phyloP scores from a whole-genome alignment of 2,329 filamentous ascomycete species.

The Myriosclerotinia scirpicola region DNA sequence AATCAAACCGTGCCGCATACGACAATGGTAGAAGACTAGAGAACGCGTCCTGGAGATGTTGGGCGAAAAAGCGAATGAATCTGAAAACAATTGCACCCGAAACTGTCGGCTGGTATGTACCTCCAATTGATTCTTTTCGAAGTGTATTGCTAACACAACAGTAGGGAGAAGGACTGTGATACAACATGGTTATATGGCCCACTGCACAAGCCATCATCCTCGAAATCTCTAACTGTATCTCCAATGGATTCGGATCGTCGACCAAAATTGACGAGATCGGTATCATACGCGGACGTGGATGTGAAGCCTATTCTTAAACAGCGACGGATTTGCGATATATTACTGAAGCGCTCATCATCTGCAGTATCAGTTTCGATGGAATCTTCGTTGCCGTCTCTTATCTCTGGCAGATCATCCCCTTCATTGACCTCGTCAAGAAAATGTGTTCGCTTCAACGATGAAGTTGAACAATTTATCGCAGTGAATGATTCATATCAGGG shows the following conservation, averaged over 20 bases:
- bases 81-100: slow-evolving; percentile 87
- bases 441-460: slow-evolving; percentile 22
- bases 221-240: not conserved
- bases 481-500: not conserved
- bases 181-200: slow-evolving; percentile 98
- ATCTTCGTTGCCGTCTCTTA: slow-evolving; percentile 12
- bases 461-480: slow-evolving; percentile 23
- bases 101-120: slow-evolving; percentile 82
- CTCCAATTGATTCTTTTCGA: not conserved
- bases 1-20: slow-evolving; percentile 75
- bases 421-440: slow-evolving; percentile 17
- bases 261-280: slow-evolving; percentile 1
- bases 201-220: slow-evolving; percentile 58
- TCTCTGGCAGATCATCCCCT: slow-evolving; percentile 20
- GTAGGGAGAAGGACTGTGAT: slow-evolving; percentile 93
- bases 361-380: slow-evolving; percentile 43
- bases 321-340: slow-evolving; percentile 91
- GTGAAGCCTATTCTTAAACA: slow-evolving; percentile 88
- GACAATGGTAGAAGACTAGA: slow-evolving; percentile 80
- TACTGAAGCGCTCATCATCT: slow-evolving; percentile 86
- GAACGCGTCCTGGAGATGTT: slow-evolving; percentile 96
- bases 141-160: slow-evolving; percentile 37
- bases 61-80: slow-evolving; percentile 89
- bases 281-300: slow-evolving; percentile 42
- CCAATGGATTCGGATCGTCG: slow-evolving; percentile 52